Evolutionary conservation across 768 basidiomycete genomes (phyloP).

Genomic region (Leccinum longicurvipes): DNA sequence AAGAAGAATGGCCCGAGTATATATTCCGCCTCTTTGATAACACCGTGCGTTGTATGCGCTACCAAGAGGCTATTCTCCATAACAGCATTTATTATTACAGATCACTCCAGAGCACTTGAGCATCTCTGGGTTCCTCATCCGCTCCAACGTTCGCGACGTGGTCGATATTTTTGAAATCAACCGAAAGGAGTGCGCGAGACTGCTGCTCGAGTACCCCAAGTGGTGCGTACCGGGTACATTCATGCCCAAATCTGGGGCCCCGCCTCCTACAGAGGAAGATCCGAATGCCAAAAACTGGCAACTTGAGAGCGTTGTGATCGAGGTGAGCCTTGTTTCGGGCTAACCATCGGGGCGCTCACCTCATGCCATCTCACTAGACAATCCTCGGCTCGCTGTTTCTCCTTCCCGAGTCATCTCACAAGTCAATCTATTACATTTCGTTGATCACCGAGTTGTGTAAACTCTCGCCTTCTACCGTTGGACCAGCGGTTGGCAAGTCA

Average conservation of each 20-base stretch:
- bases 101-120: slow-evolving; percentile 73
- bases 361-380: slow-evolving; percentile 40
- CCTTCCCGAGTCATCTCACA: slow-evolving; percentile 73
- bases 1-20: slow-evolving; percentile 80
- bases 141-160: slow-evolving; percentile 69
- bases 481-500: slow-evolving; percentile 94
- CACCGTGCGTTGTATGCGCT: slow-evolving; percentile 34
- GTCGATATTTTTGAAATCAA: slow-evolving; percentile 93
- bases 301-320: slow-evolving; percentile 83
- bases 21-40: slow-evolving; percentile 65
- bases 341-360: neutral
- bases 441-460: slow-evolving; percentile 94
- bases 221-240: slow-evolving; percentile 85
- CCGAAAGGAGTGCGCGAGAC: slow-evolving; percentile 87
- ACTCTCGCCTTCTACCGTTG: slow-evolving; percentile 86
- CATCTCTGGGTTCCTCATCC: slow-evolving; percentile 76
- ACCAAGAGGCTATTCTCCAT: neutral
- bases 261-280: slow-evolving; percentile 44
- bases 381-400: slow-evolving; percentile 71
- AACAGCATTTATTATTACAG: slow-evolving; percentile 36
- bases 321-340: slow-evolving; percentile 44
- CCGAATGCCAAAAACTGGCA: slow-evolving; percentile 73
- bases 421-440: slow-evolving; percentile 81
- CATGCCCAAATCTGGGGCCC: slow-evolving; percentile 68
- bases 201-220: slow-evolving; percentile 81